phyloP scores from a whole-genome alignment of 768 basidiomycete species.

The Xerocomus potaroensis region DNA sequence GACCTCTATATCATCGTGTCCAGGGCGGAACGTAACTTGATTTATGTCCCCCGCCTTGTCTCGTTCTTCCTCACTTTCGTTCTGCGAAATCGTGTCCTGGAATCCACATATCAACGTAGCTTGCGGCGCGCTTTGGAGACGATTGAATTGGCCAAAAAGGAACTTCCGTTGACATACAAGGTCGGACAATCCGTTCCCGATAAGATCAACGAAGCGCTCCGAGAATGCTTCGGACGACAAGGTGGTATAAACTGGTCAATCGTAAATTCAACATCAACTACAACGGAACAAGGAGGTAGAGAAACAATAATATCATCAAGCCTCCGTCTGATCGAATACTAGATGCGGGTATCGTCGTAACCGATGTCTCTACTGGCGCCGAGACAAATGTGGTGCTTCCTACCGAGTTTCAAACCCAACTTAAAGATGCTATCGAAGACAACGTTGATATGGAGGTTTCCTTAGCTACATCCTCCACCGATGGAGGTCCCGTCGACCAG shows the following conservation, averaged over 20 bases:
- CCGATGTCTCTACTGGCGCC: slow-evolving; percentile 12
- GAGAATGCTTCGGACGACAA: slow-evolving; percentile 45
- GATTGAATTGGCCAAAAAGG: slow-evolving; percentile 36
- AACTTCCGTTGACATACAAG: slow-evolving; percentile 41
- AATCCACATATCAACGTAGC: slow-evolving; percentile 40
- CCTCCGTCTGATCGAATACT: slow-evolving; percentile 4
- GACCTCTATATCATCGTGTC: too few relatives aligned
- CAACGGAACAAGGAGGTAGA: slow-evolving; percentile 9
- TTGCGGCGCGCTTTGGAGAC: slow-evolving; percentile 45
- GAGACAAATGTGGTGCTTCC: slow-evolving; percentile 19
- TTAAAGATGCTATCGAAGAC: slow-evolving; percentile 29
- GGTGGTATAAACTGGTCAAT: slow-evolving; percentile 36
- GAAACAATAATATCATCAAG: neutral
- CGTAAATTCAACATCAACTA: slow-evolving; percentile 5
- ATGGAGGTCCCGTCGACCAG: neutral
- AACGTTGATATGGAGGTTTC: slow-evolving; percentile 21
- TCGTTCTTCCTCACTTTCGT: slow-evolving; percentile 60
- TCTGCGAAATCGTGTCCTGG: slow-evolving; percentile 53
- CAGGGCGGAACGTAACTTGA: slow-evolving; percentile 48
- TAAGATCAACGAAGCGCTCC: slow-evolving; percentile 45
- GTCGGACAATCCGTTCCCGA: slow-evolving; percentile 41
- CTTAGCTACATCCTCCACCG: neutral
- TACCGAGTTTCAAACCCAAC: slow-evolving; percentile 16
- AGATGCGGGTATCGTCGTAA: slow-evolving; percentile 18
- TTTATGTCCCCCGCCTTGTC: slow-evolving; percentile 49